Conservation (phyloP, 2,329 filamentous ascomycete species). For the Shiraia sp. region DNA sequence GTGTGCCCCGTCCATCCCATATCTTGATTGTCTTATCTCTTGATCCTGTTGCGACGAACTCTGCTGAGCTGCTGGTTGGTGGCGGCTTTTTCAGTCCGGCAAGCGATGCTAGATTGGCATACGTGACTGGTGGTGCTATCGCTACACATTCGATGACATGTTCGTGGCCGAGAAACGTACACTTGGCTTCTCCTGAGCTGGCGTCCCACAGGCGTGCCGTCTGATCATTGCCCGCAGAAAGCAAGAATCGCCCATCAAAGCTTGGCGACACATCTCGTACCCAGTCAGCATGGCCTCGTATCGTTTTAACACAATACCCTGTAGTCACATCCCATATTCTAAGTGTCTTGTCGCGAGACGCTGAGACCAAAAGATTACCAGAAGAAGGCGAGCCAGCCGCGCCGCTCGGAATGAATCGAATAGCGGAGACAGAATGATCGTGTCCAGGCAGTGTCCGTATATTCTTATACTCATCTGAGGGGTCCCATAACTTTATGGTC, state of each 20-base stretch:
- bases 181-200: conserved; percentile 72
- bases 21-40: conserved; percentile 89
- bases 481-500: conserved; percentile 95
- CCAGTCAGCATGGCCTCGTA: conserved; percentile 85
- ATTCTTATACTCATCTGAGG: conserved; percentile 90
- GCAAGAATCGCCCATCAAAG: conserved; percentile 77
- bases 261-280: conserved; percentile 87
- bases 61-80: conserved; percentile 71
- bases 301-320: conserved; percentile 89
- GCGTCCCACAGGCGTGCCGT: conserved; percentile 86
- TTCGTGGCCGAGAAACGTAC: conserved; percentile 83
- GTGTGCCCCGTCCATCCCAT: conserved; percentile 83
- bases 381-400: conserved; percentile 77
- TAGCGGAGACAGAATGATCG: conserved; percentile 86
- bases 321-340: conserved; percentile 93
- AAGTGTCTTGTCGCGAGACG: conserved; percentile 81
- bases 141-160: conserved; percentile 85
- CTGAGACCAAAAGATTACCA: conserved; percentile 83
- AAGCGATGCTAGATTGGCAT: conserved; percentile 74
- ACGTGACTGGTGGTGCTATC: conserved; percentile 78
- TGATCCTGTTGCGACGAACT: conserved; percentile 87
- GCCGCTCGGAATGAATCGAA: conserved; percentile 85
- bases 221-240: conserved; percentile 83
- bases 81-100: conserved; percentile 85
- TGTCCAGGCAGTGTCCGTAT: conserved; percentile 89